Evolutionary conservation across 2,329 filamentous ascomycete species (phyloP).

Genomic region (Diaporthe vaccinii): DNA sequence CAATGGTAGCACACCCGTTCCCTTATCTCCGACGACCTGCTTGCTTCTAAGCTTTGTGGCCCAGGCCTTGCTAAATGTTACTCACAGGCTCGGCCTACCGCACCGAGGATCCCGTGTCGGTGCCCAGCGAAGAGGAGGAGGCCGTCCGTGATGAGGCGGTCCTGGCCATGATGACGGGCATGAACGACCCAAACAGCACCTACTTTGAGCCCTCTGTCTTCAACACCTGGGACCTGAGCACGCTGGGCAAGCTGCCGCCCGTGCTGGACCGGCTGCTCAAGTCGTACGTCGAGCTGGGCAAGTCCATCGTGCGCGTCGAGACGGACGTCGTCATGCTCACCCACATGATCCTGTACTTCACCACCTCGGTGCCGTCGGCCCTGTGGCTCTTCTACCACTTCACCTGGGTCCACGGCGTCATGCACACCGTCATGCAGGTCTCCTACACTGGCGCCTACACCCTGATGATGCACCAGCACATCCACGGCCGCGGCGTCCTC

Average conservation of each 20-base stretch:
- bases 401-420: constrained; percentile 74
- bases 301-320: constrained; percentile 70
- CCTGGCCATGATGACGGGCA: constrained; percentile 54
- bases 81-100: constrained; percentile 25
- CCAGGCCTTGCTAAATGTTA: constrained; percentile 22
- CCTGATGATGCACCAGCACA: constrained; percentile 87
- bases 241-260: constrained; percentile 51
- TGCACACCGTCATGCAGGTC: constrained; percentile 75
- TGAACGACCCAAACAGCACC: constrained; percentile 56
- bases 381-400: constrained; percentile 75
- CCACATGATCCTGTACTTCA: constrained; percentile 79
- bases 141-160: constrained; percentile 47
- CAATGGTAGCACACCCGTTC: constrained; percentile 35
- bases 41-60: neutral
- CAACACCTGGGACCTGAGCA: constrained; percentile 56
- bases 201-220: constrained; percentile 63
- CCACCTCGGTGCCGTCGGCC: constrained; percentile 78
- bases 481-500: constrained; percentile 81
- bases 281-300: constrained; percentile 71
- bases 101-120: constrained; percentile 34
- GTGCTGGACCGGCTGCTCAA: constrained; percentile 64
- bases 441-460: constrained; percentile 82
- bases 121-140: constrained; percentile 40
- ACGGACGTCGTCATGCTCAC: constrained; percentile 85
- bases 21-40: neutral